Evolutionary conservation across 768 basidiomycete genomes (phyloP).

Genomic region (Cystobasidium ongulense): DNA sequence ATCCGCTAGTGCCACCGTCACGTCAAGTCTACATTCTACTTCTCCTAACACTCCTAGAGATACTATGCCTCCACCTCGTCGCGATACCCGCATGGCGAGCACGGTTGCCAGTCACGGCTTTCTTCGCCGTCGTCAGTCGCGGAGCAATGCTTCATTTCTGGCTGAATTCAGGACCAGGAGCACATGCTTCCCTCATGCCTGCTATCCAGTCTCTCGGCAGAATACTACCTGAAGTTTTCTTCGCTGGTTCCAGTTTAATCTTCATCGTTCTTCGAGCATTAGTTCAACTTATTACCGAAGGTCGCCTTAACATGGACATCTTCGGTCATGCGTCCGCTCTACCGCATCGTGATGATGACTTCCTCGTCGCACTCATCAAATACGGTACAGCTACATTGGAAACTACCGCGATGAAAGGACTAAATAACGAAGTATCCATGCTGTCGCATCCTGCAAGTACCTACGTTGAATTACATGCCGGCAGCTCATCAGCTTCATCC

Average conservation of each 20-base stretch:
- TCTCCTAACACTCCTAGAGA: not conserved
- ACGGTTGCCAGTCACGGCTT: slow-evolving; percentile 1
- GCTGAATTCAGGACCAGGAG: not conserved
- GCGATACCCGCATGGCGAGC: slow-evolving; percentile 11
- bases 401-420: slow-evolving; percentile 28
- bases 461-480: slow-evolving; percentile 20
- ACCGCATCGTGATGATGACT: slow-evolving; percentile 27
- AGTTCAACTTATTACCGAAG: slow-evolving; percentile 21
- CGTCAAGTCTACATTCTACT: slow-evolving; percentile 11
- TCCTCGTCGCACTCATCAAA: slow-evolving; percentile 22
- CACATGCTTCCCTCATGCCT: slow-evolving; percentile 17
- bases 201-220: slow-evolving; percentile 26
- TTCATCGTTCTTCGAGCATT: slow-evolving; percentile 2
- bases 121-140: slow-evolving; percentile 16
- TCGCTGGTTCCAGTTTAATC: slow-evolving; percentile 11
- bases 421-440: slow-evolving; percentile 25
- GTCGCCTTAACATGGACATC: slow-evolving; percentile 6
- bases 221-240: slow-evolving; percentile 27
- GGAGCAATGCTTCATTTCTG: slow-evolving; percentile 20
- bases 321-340: slow-evolving; percentile 20
- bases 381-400: slow-evolving; percentile 19
- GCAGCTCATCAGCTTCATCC: not conserved
- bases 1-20: slow-evolving; percentile 9
- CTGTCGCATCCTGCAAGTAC: slow-evolving; percentile 2
- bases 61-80: slow-evolving; percentile 20